phyloP scores from a whole-genome alignment of 2,329 filamentous ascomycete species.

The Rutstroemia sp. region DNA sequence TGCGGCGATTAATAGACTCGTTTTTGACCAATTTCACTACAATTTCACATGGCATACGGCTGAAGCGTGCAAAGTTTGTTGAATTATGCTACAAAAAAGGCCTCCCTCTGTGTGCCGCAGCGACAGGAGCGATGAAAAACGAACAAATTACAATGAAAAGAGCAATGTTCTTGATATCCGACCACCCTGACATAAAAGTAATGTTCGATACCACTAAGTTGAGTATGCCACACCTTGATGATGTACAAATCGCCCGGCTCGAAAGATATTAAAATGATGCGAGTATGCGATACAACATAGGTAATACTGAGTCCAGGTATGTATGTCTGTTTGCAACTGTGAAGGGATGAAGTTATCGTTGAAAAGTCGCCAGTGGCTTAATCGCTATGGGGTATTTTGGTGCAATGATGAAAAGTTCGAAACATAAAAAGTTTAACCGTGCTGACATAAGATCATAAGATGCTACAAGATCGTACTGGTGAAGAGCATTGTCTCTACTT shows the following conservation, averaged over 20 bases:
- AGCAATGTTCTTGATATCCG: slow-evolving; percentile 24
- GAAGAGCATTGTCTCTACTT: slow-evolving; percentile 15
- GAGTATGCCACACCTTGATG: slow-evolving; percentile 23
- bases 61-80: not conserved
- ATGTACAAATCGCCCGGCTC: slow-evolving; percentile 24
- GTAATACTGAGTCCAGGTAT: slow-evolving; percentile 20
- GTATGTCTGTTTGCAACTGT: slow-evolving; percentile 27
- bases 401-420: slow-evolving; percentile 11
- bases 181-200: slow-evolving; percentile 24
- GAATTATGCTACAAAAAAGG: slow-evolving; percentile 25
- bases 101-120: slow-evolving; percentile 17
- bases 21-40: too few relatives aligned
- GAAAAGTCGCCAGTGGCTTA: slow-evolving; percentile 20
- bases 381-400: slow-evolving; percentile 11
- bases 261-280: slow-evolving; percentile 25
- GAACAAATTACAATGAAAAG: slow-evolving; percentile 23
- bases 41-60: too few relatives aligned
- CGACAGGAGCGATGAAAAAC: slow-evolving; percentile 21
- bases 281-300: slow-evolving; percentile 21
- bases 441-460: slow-evolving; percentile 7
- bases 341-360: slow-evolving; percentile 13
- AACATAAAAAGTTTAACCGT: slow-evolving; percentile 13
- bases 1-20: too few relatives aligned
- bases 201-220: slow-evolving; percentile 23
- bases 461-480: not conserved